Conservation (phyloP, 148 eudicot genomes). For the Chenopodium quinoa region DNA sequence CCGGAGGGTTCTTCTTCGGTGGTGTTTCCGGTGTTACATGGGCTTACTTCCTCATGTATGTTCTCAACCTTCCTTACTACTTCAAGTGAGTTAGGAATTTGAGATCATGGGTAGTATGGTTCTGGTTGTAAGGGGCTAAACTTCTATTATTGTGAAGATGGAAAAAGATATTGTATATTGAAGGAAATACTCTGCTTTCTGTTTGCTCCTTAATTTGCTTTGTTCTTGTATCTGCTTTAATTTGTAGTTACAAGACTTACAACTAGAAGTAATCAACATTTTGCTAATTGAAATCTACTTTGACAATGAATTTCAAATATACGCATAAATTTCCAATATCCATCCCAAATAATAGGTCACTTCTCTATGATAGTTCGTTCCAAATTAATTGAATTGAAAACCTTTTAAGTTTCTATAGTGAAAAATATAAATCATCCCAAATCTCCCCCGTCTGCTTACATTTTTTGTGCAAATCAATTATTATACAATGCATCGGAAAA, state of each 20-base stretch:
- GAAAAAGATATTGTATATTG: conserved; percentile 22
- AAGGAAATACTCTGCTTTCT: conserved; percentile 6
- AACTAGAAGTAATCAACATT: neutral
- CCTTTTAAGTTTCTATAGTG: too few species aligned
- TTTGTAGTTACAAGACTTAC: neutral
- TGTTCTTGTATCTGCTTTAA: neutral
- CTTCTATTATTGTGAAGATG: conserved; percentile 10
- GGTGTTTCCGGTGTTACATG: conserved; percentile 89
- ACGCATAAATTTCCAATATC: too few species aligned
- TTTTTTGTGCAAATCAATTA: too few species aligned
- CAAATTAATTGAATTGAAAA: too few species aligned
- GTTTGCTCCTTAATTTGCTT: neutral
- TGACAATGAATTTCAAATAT: neutral
- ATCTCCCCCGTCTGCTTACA: too few species aligned
- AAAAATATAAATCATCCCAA: too few species aligned
- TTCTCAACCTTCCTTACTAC: conserved; percentile 88
- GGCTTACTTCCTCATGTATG: conserved; percentile 92
- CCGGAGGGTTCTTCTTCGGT: conserved; percentile 98
- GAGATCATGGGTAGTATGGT: neutral
- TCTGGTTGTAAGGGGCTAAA: conserved; percentile 9
- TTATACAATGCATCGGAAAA: too few species aligned
- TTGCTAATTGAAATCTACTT: neutral
- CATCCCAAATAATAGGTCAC: too few species aligned
- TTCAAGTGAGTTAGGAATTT: conserved; percentile 44
- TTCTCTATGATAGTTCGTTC: too few species aligned